Base-by-base conservation (phyloP, 768 basidiomycete species). In the Termitomyces bulborhizus region DNA sequence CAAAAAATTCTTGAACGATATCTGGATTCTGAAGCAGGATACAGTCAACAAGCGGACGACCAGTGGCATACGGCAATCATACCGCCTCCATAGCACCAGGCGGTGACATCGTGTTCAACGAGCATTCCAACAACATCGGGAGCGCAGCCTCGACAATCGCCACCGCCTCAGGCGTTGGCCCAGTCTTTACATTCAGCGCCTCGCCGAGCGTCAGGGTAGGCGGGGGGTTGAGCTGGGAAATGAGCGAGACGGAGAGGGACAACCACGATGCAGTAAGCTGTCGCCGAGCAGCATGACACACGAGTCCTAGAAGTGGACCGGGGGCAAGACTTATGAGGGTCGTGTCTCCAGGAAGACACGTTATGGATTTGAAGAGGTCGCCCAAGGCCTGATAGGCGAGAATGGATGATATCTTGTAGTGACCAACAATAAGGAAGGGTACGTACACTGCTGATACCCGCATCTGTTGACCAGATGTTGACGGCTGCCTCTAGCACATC, bases 1-100 rank as follows among this genome's bases (percentile, higher is more conserved):
- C 77, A 69, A 95, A 96, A 68, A 94, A 95, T 26, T 84, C 85
- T 65, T 93, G 92, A 15, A 93, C 90, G 27, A 96, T 82, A 66
- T 96, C 94, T 0, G 94, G 93, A 64, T 96, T 92, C 92, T 96
- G 53, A 37, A 37, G 36, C 15, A 16, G 26, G 32, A 48, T 39
- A 7, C n/a, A 29, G 41, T 34, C 18, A 60, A 36, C 1, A 16
- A 27, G 49, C 24, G 27, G 42, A n/a, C 8, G 13, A 26, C 11
- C 12, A 37, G 32, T 12, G 43, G 29, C 3, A 41, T n/a, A 52
- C 5, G 21, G 5, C 26, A 15, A 71, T 85, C 57, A 62, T 21
- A 92, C 90, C 57, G 73, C 74, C 63, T 84, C 83, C 87, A 92
- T 88, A 8, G 79, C 82, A 1, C 83, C 83, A 0, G 79, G 76